These are phyloP conservation scores for Calonectria honghensis DNA, from an alignment of 2,329 filamentous ascomycete genomes.

Conservation along the genomic window DNA sequence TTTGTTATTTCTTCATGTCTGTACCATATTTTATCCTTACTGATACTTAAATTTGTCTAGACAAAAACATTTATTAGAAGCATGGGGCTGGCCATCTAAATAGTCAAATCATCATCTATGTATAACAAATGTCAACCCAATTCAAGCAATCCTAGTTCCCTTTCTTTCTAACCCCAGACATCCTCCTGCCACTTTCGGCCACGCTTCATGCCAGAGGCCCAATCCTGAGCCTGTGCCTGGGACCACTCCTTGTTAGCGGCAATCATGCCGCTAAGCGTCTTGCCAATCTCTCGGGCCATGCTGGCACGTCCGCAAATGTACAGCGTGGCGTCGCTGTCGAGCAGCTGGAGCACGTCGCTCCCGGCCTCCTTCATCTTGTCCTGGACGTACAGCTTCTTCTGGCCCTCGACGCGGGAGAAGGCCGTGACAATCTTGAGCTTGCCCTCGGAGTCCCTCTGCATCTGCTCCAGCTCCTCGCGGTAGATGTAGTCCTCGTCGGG, in stretches of 20 bases:
- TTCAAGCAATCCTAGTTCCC: neutral
- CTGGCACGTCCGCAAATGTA: constrained; percentile 40
- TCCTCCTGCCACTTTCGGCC: constrained; percentile 43
- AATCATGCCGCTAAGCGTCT: constrained; percentile 38
- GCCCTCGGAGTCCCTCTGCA: constrained; percentile 36
- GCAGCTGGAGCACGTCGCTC: constrained; percentile 21
- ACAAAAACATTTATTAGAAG: constrained; percentile 42
- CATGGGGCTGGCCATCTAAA: constrained; percentile 38
- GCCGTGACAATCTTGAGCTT: constrained; percentile 36
- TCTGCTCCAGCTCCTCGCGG: constrained; percentile 33
- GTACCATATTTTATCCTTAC: neutral
- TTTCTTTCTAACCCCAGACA: constrained; percentile 37
- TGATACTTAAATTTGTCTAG: constrained; percentile 12
- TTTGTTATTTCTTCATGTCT: neutral
- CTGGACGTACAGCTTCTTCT: constrained; percentile 39
- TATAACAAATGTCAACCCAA: neutral
- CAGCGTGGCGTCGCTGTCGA: constrained; percentile 34
- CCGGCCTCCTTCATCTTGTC: constrained; percentile 36
- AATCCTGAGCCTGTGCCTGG: constrained; percentile 30
- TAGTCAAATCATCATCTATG: constrained; percentile 6
- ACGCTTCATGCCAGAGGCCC: constrained; percentile 38
- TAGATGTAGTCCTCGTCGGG: constrained; percentile 40
- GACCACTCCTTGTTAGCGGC: constrained; percentile 33
- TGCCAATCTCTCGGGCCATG: constrained; percentile 42
- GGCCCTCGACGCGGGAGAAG: constrained; percentile 35